Evolutionary conservation across 345 rosid genomes (phyloP).

Genomic region (Mangifera indica): DNA sequence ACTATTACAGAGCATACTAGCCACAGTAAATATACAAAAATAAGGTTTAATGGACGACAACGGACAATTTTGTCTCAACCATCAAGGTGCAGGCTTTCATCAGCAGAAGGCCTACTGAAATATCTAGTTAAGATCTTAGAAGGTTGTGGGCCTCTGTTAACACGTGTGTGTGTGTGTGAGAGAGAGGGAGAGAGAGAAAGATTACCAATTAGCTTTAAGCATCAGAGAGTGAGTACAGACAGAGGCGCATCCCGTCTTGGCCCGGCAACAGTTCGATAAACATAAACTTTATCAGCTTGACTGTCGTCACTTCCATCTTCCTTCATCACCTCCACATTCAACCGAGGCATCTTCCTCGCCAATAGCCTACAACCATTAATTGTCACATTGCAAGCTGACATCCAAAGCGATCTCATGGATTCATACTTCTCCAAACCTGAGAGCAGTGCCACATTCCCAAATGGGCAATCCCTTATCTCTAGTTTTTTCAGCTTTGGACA

Average conservation of each 20-base stretch:
- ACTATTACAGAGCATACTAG: background rate
- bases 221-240: slow-evolving; percentile 53
- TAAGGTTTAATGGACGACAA: background rate
- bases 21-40: background rate
- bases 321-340: slow-evolving; percentile 73
- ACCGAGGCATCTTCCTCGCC: slow-evolving; percentile 64
- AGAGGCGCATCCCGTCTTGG: slow-evolving; percentile 70
- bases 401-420: slow-evolving; percentile 79
- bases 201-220: slow-evolving; percentile 21
- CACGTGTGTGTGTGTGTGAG: background rate
- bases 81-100: background rate
- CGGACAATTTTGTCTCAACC: background rate
- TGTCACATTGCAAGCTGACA: slow-evolving; percentile 70
- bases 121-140: background rate
- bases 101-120: background rate
- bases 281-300: slow-evolving; percentile 55
- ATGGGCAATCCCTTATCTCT: slow-evolving; percentile 76
- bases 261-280: slow-evolving; percentile 68
- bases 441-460: slow-evolving; percentile 61
- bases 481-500: slow-evolving; percentile 65
- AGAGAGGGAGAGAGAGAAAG: slow-evolving; percentile 11
- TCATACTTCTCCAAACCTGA: slow-evolving; percentile 69
- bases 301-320: slow-evolving; percentile 56
- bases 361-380: slow-evolving; percentile 52
- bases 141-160: background rate